These are phyloP conservation scores for Rhytidhysteron rufulum DNA, from an alignment of 2,329 filamentous ascomycete genomes.

Conservation along the genomic window DNA sequence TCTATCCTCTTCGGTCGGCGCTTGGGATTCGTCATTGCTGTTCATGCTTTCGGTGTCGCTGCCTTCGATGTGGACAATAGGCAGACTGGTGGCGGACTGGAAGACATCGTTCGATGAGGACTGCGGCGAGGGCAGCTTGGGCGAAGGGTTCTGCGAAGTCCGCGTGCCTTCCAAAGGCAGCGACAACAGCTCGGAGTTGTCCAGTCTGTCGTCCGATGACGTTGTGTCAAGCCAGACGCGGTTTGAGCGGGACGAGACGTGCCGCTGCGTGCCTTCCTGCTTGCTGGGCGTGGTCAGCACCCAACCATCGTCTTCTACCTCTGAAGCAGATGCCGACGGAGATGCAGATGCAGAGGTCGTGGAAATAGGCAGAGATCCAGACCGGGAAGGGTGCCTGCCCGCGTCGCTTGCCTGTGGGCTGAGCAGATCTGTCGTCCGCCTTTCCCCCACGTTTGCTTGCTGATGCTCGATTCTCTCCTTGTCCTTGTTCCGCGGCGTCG, in stretches of 20 bases:
- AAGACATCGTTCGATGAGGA: conserved; percentile 42
- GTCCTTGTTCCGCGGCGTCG: conserved; percentile 7
- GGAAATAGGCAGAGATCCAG: no score
- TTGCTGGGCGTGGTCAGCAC: conserved; percentile 28
- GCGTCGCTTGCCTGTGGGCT: conserved; percentile 14
- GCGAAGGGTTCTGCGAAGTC: conserved; percentile 28
- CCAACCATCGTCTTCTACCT: conserved; percentile 38
- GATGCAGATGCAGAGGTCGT: conserved; percentile 7
- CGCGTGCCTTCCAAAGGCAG: conserved; percentile 38
- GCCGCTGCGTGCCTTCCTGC: conserved; percentile 14
- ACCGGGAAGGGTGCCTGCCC: conserved; percentile 11
- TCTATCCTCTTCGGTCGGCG: conserved; percentile 63
- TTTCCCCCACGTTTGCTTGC: conserved; percentile 19
- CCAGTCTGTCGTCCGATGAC: conserved; percentile 30
- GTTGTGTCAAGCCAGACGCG: conserved; percentile 41
- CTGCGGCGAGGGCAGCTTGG: conserved; percentile 30
- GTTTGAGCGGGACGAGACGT: conserved; percentile 18
- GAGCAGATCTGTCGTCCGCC: conserved; percentile 20
- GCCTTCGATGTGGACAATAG: conserved; percentile 49
- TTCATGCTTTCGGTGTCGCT: conserved; percentile 37
- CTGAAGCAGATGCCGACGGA: conserved; percentile 25
- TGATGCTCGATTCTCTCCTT: conserved; percentile 17
- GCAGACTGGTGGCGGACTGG: conserved; percentile 47
- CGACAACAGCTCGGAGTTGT: conserved; percentile 25
- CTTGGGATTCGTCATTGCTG: conserved; percentile 30